Conservation (phyloP, 805 yeast genomes). For the Cyberlindnera samutprakarnensis region DNA sequence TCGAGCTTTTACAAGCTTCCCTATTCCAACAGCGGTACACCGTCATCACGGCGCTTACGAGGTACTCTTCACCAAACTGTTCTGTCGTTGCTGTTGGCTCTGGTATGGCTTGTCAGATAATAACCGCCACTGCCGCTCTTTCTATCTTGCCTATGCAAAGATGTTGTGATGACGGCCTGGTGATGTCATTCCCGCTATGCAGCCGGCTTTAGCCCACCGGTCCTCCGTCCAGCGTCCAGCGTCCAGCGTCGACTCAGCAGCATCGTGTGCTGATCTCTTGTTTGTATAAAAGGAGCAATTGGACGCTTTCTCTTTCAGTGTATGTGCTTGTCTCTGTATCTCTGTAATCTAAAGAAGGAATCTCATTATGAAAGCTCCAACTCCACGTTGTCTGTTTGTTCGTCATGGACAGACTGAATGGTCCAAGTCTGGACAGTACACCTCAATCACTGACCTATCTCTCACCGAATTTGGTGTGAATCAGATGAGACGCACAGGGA, state of each 20-base stretch:
- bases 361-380: conserved; percentile 22
- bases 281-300: too few relatives aligned
- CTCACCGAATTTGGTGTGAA: conserved; percentile 71
- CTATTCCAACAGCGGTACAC: neutral
- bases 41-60: neutral
- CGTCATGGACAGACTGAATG: conserved; percentile 94
- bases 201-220: too few relatives aligned
- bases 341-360: neutral
- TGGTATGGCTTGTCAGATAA: too few relatives aligned
- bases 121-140: too few relatives aligned
- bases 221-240: too few relatives aligned
- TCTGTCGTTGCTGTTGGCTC: neutral
- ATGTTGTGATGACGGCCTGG: too few relatives aligned
- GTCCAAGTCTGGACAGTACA: conserved; percentile 91
- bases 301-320: too few relatives aligned
- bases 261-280: too few relatives aligned
- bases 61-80: too few relatives aligned
- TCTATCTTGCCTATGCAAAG: too few relatives aligned
- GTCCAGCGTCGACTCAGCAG: too few relatives aligned
- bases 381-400: conserved; percentile 64
- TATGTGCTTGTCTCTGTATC: neutral
- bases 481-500: conserved; percentile 72
- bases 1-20: neutral
- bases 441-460: conserved; percentile 76
- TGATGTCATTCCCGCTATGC: too few relatives aligned